Evolutionary conservation across 495 filamentous ascomycete genomes (phyloP), one percentile per base, ranked within the genome.

Genomic region (Hamigera avellanea): DNA sequence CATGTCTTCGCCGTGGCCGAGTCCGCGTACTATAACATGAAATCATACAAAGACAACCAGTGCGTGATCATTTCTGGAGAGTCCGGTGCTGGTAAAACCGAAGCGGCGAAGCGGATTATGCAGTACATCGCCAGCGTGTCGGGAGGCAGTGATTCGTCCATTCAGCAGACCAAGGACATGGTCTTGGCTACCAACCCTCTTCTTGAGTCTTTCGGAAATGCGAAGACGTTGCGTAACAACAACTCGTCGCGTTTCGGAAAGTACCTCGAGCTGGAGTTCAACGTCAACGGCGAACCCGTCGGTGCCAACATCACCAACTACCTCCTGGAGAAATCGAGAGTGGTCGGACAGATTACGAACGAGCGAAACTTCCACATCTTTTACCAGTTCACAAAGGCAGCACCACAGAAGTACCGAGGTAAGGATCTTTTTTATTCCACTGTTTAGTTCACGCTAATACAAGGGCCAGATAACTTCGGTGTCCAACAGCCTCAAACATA

Each of bases 301-400:
- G 93, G 93, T 40, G 93, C 93, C 39, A 87, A 93, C 54, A 95
- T 99, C 59, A 95, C 89, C 40, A 99, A 99, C 49, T 99, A 99
- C 53, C 66, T 99, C 14, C 68, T 99, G 37, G 93, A 99, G 54
- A 96, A 96, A 67, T 78, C 83, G 14, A 70, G 93, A 62, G 93
- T 99, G 1, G 91, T 96, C 2, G 88, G 89, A 6, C 93, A 96
- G 64, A 96, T 95, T 44, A 70, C 59, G 39, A 89, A 96, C 44
- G 93, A 99, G 69, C 76, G 93, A 44, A 96, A 94, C 56, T 99
- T 99, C 62, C 93, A 99, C 58, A 96, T 99, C 48, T 96, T 99
- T 57, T 99, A 99, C 59, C 93, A 99, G 56, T 95, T 95, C 59
- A 81, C 93, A 14, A 99, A 99, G 56, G 87, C 82, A 1, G 93